Evolutionary conservation across 495 filamentous ascomycete species (phyloP).

Genomic region (Tuber calosporum): DNA sequence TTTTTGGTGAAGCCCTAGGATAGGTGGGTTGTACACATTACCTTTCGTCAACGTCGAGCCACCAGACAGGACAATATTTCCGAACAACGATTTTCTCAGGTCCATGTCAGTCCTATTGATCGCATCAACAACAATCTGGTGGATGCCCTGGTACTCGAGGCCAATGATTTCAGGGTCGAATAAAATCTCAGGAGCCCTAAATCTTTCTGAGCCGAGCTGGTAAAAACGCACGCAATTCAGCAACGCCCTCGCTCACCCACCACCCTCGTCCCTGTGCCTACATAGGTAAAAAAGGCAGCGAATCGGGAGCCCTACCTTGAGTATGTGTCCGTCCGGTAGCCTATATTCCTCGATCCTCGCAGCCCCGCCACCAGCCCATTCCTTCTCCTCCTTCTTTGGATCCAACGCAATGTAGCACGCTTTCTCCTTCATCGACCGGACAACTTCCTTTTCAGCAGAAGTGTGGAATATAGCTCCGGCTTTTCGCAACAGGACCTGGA

Average conservation of each 20-base stretch:
- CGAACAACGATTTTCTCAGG: conserved; percentile 97
- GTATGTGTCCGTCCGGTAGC: conserved; percentile 83
- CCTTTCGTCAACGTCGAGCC: conserved; percentile 82
- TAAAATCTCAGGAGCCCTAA: conserved; percentile 98
- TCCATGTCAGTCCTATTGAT: conserved; percentile 99
- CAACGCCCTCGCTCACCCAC: conserved; percentile 61
- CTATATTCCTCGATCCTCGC: conserved; percentile 75
- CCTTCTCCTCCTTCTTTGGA: conserved; percentile 99
- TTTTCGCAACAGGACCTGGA: conserved; percentile 99
- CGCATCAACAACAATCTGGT: conserved; percentile 99
- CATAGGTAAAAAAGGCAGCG: conserved; percentile 70
- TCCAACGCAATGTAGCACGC: conserved; percentile 99
- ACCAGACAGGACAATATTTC: conserved; percentile 99
- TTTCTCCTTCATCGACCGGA: conserved; percentile 99
- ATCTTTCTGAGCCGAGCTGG: conserved; percentile 88
- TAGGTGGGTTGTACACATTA: conserved; percentile 14
- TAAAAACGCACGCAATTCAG: conserved; percentile 77
- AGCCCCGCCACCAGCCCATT: conserved; percentile 69
- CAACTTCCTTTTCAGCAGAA: conserved; percentile 99
- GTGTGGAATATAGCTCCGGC: conserved; percentile 99
- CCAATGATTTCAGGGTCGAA: conserved; percentile 98
- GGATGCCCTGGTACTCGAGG: conserved; percentile 97
- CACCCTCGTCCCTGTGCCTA: conserved; percentile 93
- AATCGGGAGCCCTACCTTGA: conserved; percentile 89
- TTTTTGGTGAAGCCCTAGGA: neutral